Conservation (phyloP, 2,329 filamentous ascomycete species). For the Fusarium sp. region DNA sequence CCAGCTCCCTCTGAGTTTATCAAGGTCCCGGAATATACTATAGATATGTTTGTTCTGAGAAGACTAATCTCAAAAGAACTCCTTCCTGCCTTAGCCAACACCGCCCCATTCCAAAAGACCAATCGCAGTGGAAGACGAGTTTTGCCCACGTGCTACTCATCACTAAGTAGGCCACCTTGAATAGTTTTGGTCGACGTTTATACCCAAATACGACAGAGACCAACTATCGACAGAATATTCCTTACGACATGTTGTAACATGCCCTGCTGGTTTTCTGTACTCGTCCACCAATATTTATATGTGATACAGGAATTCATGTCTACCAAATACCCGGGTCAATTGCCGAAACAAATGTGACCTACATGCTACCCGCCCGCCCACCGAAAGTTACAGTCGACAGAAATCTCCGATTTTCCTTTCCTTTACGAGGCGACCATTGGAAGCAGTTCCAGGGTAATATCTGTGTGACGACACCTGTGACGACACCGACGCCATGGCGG, state of each 20-base stretch:
- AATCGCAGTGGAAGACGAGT: neutral
- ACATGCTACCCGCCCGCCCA: conserved; percentile 4
- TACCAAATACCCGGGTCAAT: neutral
- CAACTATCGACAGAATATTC: neutral
- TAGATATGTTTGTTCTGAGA: neutral
- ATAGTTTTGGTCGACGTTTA: conserved; percentile 1
- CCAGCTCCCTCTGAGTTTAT: conserved; percentile 15
- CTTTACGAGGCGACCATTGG: neutral
- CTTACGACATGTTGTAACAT: neutral
- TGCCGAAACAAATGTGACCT: conserved; percentile 6
- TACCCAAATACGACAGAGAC: neutral
- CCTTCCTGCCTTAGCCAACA: neutral
- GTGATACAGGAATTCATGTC: neutral
- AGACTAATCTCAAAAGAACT: neutral
- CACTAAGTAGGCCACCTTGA: neutral
- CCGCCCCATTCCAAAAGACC: neutral
- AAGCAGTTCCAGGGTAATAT: neutral
- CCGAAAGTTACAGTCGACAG: neutral
- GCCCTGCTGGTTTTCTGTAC: neutral
- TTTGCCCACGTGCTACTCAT: neutral
- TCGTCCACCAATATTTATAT: neutral
- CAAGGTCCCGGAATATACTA: conserved; percentile 19
- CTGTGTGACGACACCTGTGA: conserved; percentile 19
- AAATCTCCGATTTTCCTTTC: conserved; percentile 13
- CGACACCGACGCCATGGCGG: conserved; percentile 26